Percentiles rank a stretch among this genome's conserved stretches.
Evolutionary conservation across 148 eudicot genomes (phyloP).

Genomic region (Dysphania ambrosioides): DNA sequence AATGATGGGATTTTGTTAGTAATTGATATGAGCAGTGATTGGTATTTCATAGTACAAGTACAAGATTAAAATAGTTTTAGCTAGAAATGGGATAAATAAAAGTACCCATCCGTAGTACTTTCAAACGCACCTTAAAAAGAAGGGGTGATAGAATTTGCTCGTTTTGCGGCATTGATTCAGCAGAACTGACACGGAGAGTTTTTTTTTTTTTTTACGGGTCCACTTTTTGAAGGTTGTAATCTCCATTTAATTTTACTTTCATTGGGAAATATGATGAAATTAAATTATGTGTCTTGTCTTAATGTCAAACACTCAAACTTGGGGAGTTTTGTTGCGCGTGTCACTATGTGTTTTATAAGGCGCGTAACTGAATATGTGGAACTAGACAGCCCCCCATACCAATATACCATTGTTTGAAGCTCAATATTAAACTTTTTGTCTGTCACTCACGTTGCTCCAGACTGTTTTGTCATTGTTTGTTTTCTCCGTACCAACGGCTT

Average conservation of each 20-base stretch:
- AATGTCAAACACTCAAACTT: neutral
- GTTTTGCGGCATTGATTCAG: slow-evolving; percentile 23
- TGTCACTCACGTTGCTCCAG: slow-evolving; percentile 23
- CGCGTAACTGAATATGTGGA: slow-evolving; percentile 11
- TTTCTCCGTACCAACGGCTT: slow-evolving; percentile 29
- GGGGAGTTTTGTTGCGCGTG: neutral
- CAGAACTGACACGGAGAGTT: slow-evolving; percentile 17
- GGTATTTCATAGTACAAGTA: no score
- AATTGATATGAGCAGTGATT: no score
- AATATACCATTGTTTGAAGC: neutral
- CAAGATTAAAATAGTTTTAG: neutral
- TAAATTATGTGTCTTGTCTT: neutral
- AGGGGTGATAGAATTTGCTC: slow-evolving; percentile 7
- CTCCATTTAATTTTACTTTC: no score
- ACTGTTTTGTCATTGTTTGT: slow-evolving; percentile 23
- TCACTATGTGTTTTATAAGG: neutral
- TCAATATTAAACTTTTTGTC: neutral
- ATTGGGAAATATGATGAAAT: no score
- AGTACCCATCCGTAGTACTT: slow-evolving; percentile 36
- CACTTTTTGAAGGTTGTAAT: neutral
- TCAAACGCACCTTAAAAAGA: slow-evolving; percentile 8
- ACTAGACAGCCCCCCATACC: neutral
- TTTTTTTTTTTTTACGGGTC: neutral
- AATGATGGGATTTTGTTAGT: no score
- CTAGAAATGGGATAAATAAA: neutral